Base-by-base conservation (phyloP, 2,329 filamentous ascomycete species). In the Sporothrix humicola region DNA sequence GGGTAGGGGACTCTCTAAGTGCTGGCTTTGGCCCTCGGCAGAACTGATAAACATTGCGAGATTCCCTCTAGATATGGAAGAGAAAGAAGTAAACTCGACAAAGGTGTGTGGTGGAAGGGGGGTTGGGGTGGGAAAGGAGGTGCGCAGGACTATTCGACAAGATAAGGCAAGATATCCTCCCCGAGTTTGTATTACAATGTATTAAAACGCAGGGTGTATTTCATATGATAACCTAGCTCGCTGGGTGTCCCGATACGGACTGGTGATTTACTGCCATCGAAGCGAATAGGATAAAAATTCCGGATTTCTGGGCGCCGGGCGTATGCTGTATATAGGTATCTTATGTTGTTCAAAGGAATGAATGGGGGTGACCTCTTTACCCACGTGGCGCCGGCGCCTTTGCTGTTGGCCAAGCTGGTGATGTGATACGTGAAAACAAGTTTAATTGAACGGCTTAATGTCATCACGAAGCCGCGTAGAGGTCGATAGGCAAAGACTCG, bases 121-220 rank as follows among this genome's bases (percentile, higher is more conserved):
- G 52, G n/a, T 17, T 20, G 52, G 15, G 52, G 10, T 3, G 52
- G 52, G 9, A 48, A 48, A 48, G 20, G 31, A 37, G 31, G 31
- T 37, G 31, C 7, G 31, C 31, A 37, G 31, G 31, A 37, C 31
- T 37, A 26, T 26, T 10, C 20, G 52, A 26, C 20, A 54, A 69
- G 65, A 54, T 50, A 50, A 69, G 65, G 65, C 17, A 52, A n/a
- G 44, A 50, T 66, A 50, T 37, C 31, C 31, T 37, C 31, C 31
- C 31, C 31, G 31, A 37, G 31, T 37, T 26, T 26, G 23, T 26
- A 26, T 26, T 26, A 26, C 23, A 26, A 26, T 26, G 23, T 26
- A 26, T 26, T 26, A 26, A 26, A 26, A 26, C 23, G 31, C 7
- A 37, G 4, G 31, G 31, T 6, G 31, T 37, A 37, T 6, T 37